A percentile compares a stretch with the other conserved stretches of the same genome.
Evolutionary conservation across 2,329 filamentous ascomycete genomes (phyloP).

Genomic region (Bipolaris cookei): DNA sequence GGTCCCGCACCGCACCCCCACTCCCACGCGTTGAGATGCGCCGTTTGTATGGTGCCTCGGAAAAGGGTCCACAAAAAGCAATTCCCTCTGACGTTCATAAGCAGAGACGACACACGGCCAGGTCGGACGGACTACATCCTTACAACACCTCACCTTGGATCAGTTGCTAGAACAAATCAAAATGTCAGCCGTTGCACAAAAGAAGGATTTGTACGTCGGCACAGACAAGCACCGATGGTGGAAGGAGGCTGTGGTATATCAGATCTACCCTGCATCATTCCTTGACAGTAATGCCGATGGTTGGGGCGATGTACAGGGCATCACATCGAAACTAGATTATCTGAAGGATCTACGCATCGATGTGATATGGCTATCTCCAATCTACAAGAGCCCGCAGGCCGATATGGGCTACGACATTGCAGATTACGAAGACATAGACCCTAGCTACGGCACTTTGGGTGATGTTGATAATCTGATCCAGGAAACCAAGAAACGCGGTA

Average conservation of each 20-base stretch:
- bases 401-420: slow-evolving; percentile 53
- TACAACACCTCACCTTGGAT: neutral
- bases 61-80: slow-evolving; percentile 5
- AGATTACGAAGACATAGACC: slow-evolving; percentile 50
- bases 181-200: slow-evolving; percentile 15
- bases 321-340: slow-evolving; percentile 63
- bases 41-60: slow-evolving; percentile 2
- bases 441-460: slow-evolving; percentile 48
- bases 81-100: slow-evolving; percentile 10
- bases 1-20: slow-evolving; percentile 4
- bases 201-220: slow-evolving; percentile 39
- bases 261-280: slow-evolving; percentile 67
- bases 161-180: neutral
- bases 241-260: slow-evolving; percentile 66
- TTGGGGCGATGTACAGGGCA: slow-evolving; percentile 63
- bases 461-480: slow-evolving; percentile 50
- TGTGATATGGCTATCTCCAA: slow-evolving; percentile 50
- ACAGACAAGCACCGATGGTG: slow-evolving; percentile 58
- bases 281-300: slow-evolving; percentile 64
- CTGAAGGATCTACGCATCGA: slow-evolving; percentile 56
- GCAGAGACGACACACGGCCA: slow-evolving; percentile 1
- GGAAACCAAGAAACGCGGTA: slow-evolving; percentile 44
- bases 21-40: slow-evolving; percentile 8
- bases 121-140: neutral
- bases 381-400: slow-evolving; percentile 55